These are phyloP conservation scores for Obelidium mucronatum DNA, from an alignment of 192 early-diverging fungal species.

Conservation along the genomic window DNA sequence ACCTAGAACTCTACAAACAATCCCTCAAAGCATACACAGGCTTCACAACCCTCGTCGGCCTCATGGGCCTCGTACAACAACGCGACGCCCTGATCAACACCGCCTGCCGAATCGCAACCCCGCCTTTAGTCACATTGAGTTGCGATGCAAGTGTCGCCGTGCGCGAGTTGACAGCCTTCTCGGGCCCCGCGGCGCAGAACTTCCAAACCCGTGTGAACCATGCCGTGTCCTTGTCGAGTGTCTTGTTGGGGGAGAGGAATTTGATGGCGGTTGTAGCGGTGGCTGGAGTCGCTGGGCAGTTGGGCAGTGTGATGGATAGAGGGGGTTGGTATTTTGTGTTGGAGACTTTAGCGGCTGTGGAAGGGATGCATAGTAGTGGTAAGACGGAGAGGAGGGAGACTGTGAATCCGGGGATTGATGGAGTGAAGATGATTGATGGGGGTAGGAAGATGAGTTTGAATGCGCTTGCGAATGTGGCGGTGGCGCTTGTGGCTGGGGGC, in stretches of 20 bases:
- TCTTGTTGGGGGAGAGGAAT: conserved; percentile 79
- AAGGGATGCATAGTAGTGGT: conserved; percentile 72
- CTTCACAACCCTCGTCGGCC: conserved; percentile 81
- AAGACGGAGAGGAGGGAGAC: conserved; percentile 51
- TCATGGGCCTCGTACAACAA: conserved; percentile 77
- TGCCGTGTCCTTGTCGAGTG: background rate
- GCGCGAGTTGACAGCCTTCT: conserved; percentile 20
- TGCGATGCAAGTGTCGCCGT: conserved; percentile 22
- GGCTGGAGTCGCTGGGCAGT: conserved; percentile 72
- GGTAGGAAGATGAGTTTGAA: conserved; percentile 5
- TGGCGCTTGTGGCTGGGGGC: conserved; percentile 2
- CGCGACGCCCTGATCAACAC: conserved; percentile 86
- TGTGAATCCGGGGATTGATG: conserved; percentile 27
- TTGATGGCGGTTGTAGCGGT: conserved; percentile 77
- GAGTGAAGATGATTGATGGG: conserved; percentile 19
- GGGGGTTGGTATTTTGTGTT: conserved; percentile 86
- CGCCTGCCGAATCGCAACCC: conserved; percentile 86
- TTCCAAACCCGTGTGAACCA: conserved; percentile 13
- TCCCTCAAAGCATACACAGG: conserved; percentile 74
- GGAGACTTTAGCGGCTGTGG: conserved; percentile 88
- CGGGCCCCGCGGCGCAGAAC: conserved; percentile 13
- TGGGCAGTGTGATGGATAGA: conserved; percentile 76
- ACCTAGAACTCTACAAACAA: conserved; percentile 82
- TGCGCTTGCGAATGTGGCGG: conserved; percentile 24
- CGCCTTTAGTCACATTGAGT: conserved; percentile 34